Percentiles rank a stretch among this genome's conserved stretches.
Conservation (phyloP, 176 grass and related monocot genomes). For the Raddia guianensis region DNA sequence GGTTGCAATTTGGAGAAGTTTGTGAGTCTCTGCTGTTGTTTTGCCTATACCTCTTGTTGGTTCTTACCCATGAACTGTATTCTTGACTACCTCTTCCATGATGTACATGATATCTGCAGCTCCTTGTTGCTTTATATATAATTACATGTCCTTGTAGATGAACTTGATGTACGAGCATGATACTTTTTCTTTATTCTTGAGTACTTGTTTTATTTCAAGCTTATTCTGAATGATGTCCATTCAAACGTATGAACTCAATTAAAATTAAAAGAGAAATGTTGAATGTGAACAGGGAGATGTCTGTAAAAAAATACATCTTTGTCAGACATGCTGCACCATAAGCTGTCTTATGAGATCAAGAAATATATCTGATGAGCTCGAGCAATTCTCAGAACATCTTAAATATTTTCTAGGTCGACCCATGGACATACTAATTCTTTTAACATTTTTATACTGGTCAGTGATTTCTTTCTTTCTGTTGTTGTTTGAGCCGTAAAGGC, state of each 20-base stretch:
- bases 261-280: not conserved
- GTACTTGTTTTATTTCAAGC: not conserved
- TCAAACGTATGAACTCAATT: not conserved
- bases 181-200: not conserved
- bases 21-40: constrained; percentile 7
- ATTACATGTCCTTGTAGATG: constrained; percentile 3
- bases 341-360: not conserved
- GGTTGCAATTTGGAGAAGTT: constrained; percentile 25
- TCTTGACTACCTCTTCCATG: not conserved
- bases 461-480: not conserved
- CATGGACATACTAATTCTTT: not conserved
- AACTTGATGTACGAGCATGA: constrained; percentile 10
- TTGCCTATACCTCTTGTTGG: not conserved
- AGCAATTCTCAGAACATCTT: not conserved
- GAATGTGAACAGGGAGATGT: not conserved
- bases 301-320: not conserved
- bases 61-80: constrained; percentile 4
- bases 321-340: not conserved
- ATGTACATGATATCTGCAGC: constrained; percentile 20
- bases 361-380: constrained; percentile 10
- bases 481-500: not conserved
- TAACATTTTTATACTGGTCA: not conserved
- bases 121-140: not conserved
- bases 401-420: not conserved
- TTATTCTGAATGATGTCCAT: not conserved